Percentiles rank a stretch among this genome's conserved stretches.
Evolutionary conservation across 2,329 filamentous ascomycete genomes (phyloP).

Genomic region (Onygenales sp.): DNA sequence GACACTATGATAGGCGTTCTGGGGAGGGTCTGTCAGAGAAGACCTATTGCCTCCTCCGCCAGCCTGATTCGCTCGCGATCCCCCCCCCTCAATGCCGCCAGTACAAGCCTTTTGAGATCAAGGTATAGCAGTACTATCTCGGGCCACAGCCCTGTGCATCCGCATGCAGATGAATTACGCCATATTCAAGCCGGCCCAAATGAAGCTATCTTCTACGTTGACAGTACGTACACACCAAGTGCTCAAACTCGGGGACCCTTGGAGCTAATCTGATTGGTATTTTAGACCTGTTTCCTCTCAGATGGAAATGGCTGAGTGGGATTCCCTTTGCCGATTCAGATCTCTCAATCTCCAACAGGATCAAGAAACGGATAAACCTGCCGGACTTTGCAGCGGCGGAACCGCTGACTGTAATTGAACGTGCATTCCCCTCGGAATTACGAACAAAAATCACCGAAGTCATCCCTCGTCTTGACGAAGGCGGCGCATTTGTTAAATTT

Average conservation of each 20-base stretch:
- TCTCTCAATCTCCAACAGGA: slow-evolving; percentile 33
- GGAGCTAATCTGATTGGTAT: slow-evolving; percentile 5
- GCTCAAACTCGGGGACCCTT: too few species aligned
- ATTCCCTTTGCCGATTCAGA: slow-evolving; percentile 40
- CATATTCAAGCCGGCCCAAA: slow-evolving; percentile 69
- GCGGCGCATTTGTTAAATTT: slow-evolving; percentile 88
- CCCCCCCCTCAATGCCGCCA: not conserved
- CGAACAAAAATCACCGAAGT: slow-evolving; percentile 69
- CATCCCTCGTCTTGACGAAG: slow-evolving; percentile 77
- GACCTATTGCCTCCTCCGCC: not conserved
- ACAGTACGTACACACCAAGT: slow-evolving; percentile 50
- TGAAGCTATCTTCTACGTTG: slow-evolving; percentile 81
- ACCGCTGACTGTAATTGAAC: slow-evolving; percentile 45
- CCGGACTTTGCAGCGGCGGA: slow-evolving; percentile 46
- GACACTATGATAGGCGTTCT: slow-evolving; percentile 6
- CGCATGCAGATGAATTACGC: slow-evolving; percentile 58
- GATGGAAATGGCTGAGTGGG: slow-evolving; percentile 54
- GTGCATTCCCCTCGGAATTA: slow-evolving; percentile 53
- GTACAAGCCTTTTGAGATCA: not conserved
- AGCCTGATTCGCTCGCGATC: not conserved
- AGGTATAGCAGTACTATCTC: not conserved
- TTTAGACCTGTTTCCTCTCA: slow-evolving; percentile 73
- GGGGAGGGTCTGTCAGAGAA: slow-evolving; percentile 2
- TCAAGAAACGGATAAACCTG: slow-evolving; percentile 44
- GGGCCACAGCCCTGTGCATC: slow-evolving; percentile 17